Evolutionary conservation across 257 asterid genomes (phyloP), one percentile per base, ranked within the genome.

Genomic region (Ballota nigra): DNA sequence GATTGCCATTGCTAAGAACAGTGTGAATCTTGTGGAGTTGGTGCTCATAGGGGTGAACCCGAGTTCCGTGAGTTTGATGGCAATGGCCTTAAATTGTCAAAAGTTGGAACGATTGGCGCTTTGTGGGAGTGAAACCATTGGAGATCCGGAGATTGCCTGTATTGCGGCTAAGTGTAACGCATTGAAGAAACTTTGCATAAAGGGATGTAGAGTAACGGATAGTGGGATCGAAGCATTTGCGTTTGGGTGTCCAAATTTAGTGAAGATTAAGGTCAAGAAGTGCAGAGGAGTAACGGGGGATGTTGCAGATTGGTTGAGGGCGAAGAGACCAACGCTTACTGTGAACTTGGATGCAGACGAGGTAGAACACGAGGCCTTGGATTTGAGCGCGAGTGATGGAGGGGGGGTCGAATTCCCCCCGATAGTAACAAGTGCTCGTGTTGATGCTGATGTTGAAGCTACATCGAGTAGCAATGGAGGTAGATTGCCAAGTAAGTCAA

Each of bases 101-200:
- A 90, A 87, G 80, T 23, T 92, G 86, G 98, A 92, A 58, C 80
- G 98, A 68, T 80, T 89, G 81, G 98, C 98, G 0, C 91, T 92
- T 26, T 92, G 98, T 75, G 98, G 94, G 41, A 92, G 98, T n/a
- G 98, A 92, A 75, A 86, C 93, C n/a, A 85, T 89, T 68, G 96
- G 95, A 33, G 98, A 92, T 80, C 72, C 84, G 8, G 98, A 92
- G 84, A 82, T 92, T 71, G 77, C 90, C 4, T 88, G 90, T 47
- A 78, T 92, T 52, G 96, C 92, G 0, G 80, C 80, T 6, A 92
- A 88, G 72, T 85, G 94, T 56, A 71, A 52, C 51, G 90, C 96
- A 0, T 75, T 92, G 82, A 92, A 85, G 89, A 92, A 92, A 76
- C 89, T 92, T 15, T 92, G 98, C 56, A 88, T 92, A 34, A 92